phyloP scores from a whole-genome alignment of 2,329 filamentous ascomycete species.

The Fusarium guadeloupense region DNA sequence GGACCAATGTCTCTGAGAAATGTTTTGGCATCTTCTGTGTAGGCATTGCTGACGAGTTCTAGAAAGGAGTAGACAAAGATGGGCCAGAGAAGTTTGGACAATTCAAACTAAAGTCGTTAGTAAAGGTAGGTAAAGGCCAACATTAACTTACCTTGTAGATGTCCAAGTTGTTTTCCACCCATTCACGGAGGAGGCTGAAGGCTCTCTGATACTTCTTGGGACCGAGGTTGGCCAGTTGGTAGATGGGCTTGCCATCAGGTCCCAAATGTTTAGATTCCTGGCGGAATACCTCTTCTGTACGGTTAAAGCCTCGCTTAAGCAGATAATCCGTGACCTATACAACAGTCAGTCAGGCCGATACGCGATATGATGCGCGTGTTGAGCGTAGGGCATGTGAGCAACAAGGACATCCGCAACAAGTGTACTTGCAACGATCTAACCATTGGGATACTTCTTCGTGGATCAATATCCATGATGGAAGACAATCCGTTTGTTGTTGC shows the following conservation, averaged over 20 bases:
- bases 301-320: conserved; percentile 91
- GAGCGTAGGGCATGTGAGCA: neutral
- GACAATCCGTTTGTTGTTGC: neutral
- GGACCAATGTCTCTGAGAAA: conserved; percentile 75
- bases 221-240: conserved; percentile 73
- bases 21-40: conserved; percentile 73
- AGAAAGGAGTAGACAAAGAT: conserved; percentile 94
- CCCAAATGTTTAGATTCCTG: conserved; percentile 89
- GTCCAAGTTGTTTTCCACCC: conserved; percentile 92
- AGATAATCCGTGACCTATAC: conserved; percentile 87
- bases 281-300: conserved; percentile 91
- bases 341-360: conserved; percentile 11
- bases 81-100: conserved; percentile 89
- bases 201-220: conserved; percentile 81
- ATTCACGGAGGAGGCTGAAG: conserved; percentile 77
- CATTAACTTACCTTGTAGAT: conserved; percentile 79
- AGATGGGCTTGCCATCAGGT: conserved; percentile 79
- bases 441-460: no score
- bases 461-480: neutral
- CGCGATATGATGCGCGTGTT: neutral
- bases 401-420: neutral
- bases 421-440: no score
- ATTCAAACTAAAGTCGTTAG: conserved; percentile 72
- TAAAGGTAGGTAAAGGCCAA: conserved; percentile 2
- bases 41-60: conserved; percentile 77